phyloP scores from a whole-genome alignment of 2,329 filamentous ascomycete species.

The Colletotrichum salicis region DNA sequence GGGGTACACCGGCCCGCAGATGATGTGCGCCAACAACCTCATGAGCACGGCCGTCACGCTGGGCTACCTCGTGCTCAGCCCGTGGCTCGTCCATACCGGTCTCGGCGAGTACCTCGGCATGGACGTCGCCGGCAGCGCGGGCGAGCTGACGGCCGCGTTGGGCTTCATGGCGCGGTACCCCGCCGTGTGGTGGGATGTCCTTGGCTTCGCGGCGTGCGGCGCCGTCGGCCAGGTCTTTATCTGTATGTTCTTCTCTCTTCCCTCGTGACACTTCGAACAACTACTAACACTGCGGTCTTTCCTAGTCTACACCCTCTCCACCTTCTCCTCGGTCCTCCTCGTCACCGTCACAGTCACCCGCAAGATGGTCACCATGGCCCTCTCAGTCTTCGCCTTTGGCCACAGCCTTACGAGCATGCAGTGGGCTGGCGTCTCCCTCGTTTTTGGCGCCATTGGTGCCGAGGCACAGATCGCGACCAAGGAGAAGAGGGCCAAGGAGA shows the following conservation, averaged over 20 bases:
- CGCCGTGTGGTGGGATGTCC: slow-evolving; percentile 83
- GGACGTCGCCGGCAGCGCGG: slow-evolving; percentile 71
- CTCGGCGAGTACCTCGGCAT: slow-evolving; percentile 74
- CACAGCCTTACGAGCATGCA: slow-evolving; percentile 89
- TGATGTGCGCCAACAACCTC: slow-evolving; percentile 99
- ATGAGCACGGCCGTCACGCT: slow-evolving; percentile 83
- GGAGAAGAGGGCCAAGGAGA: slow-evolving; percentile 86
- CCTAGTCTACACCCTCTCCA: slow-evolving; percentile 86
- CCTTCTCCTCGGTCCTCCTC: slow-evolving; percentile 89
- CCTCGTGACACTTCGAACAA: neutral
- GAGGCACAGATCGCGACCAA: slow-evolving; percentile 83
- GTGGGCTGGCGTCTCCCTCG: slow-evolving; percentile 90
- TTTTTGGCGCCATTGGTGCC: slow-evolving; percentile 94
- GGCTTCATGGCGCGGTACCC: slow-evolving; percentile 85
- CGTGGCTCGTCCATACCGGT: slow-evolving; percentile 78
- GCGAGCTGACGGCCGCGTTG: slow-evolving; percentile 83
- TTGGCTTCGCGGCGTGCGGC: slow-evolving; percentile 90
- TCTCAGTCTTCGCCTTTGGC: slow-evolving; percentile 94
- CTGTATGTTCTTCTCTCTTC: slow-evolving; percentile 61
- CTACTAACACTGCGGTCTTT: neutral
- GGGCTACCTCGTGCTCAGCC: slow-evolving; percentile 79
- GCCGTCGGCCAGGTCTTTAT: slow-evolving; percentile 97
- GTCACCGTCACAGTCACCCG: slow-evolving; percentile 97
- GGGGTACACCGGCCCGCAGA: slow-evolving; percentile 90
- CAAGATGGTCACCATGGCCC: slow-evolving; percentile 99